Evolutionary conservation across 140 eudicot species (phyloP), one percentile per base, ranked within the genome.

Genomic region (Anethum foeniculum): DNA sequence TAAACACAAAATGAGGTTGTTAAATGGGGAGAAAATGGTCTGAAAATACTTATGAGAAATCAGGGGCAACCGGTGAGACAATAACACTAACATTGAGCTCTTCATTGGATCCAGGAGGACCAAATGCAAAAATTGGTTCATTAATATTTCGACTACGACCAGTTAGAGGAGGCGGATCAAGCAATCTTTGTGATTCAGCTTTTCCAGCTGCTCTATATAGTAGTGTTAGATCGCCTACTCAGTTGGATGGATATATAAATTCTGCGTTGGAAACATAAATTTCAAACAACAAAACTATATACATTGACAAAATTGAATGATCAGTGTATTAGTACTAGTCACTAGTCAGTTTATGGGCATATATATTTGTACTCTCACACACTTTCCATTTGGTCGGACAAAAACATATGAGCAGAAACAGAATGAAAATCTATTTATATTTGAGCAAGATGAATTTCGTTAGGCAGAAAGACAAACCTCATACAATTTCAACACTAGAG

Each of bases 31-130:
- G 19, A 41, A 23, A 28, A 62, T 25, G 34, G 71, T 25, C 34
- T 64, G 71, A 28, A 5, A 47, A 39, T 19, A 85, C 96, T 90
- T 80, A 90, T 97, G 96, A 85, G 96, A 95, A 95, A 83, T 95
- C 93, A 18, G 84, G 80, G 39, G 99, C 79, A 47, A 92, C 96
- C 1, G 90, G 87, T 27, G 99, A 89, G 34, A 91, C 97, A 71
- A 95, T 85, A 81, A 95, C 97, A 43, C 99, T 95, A 43, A 95
- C 97, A 48, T 95, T 95, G 79, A 95, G 97, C 90, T 95, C 97
- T 30, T 97, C 97, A 3, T 76, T 90, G 27, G 97, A 95, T 14
- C 97, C 96, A 0, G 97, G 99, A 15, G 99, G 99, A 74, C 99
- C 97, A 79, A 95, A 95, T 43, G 99, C 99, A 32, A 86, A 90